Evolutionary conservation across 345 rosid species (phyloP).

Genomic region (Rhizophora apiculata): DNA sequence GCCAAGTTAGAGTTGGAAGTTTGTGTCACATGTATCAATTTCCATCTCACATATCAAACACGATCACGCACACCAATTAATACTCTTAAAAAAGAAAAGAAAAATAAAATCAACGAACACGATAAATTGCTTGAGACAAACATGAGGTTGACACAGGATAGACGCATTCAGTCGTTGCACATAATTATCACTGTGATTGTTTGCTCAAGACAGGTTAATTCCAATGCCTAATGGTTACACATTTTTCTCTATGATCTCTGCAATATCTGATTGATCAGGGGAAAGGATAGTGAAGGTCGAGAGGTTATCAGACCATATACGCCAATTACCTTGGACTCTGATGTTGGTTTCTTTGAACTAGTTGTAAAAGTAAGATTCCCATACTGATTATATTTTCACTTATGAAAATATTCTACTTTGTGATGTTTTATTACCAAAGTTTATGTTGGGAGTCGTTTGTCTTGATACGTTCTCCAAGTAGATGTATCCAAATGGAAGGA

Average conservation of each 20-base stretch:
- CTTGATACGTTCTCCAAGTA: background rate
- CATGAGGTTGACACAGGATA: no score
- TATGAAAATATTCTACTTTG: background rate
- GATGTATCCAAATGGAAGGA: conserved; percentile 26
- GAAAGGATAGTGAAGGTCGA: conserved; percentile 16
- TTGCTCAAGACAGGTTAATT: no score
- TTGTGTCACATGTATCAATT: no score
- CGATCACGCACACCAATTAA: no score
- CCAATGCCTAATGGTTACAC: no score
- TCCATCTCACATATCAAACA: no score
- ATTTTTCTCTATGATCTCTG: background rate
- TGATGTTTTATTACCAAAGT: background rate
- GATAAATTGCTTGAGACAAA: no score
- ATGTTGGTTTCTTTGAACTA: conserved; percentile 18
- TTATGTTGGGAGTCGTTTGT: background rate
- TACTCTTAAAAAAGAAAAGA: no score
- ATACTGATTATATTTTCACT: background rate
- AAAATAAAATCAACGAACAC: no score
- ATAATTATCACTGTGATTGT: no score
- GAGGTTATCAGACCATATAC: conserved; percentile 19
- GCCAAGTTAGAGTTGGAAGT: no score
- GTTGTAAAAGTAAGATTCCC: conserved; percentile 13
- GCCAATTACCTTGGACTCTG: conserved; percentile 19
- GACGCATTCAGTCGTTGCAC: no score
- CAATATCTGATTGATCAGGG: conserved; percentile 3